A percentile compares a stretch with the other conserved stretches of the same genome.
Evolutionary conservation across 331 rosid genomes (phyloP).

Genomic region (Dryas integrifolia): DNA sequence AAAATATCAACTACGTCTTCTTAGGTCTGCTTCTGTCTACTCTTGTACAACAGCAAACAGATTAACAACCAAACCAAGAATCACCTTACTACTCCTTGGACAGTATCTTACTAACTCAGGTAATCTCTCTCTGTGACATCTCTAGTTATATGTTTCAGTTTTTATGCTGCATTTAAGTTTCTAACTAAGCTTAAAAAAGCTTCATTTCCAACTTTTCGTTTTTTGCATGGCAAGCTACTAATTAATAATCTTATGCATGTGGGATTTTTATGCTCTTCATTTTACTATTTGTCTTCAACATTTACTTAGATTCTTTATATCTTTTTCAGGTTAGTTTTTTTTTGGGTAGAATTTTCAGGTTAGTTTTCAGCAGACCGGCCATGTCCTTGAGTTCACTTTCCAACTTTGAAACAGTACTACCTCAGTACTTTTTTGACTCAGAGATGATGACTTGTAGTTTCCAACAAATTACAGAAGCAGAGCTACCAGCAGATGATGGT

Average conservation of each 20-base stretch:
- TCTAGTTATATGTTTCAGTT: background rate
- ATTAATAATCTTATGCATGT: background rate
- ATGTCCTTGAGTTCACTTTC: slow-evolving; percentile 6
- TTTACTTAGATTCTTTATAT: background rate
- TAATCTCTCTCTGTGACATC: background rate
- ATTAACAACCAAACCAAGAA: too few species aligned
- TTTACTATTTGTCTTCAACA: background rate
- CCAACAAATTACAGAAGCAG: slow-evolving; percentile 14
- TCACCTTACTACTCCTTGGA: too few species aligned
- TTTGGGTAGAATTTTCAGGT: background rate
- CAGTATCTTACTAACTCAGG: too few species aligned
- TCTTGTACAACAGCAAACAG: background rate
- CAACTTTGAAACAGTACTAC: background rate
- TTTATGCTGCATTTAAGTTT: too few species aligned
- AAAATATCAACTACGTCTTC: background rate
- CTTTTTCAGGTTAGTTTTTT: background rate
- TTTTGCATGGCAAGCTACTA: background rate
- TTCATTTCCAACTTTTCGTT: background rate
- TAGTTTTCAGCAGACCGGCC: background rate
- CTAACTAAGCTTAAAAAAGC: background rate
- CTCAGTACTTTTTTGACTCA: background rate
- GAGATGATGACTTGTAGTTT: slow-evolving; percentile 4
- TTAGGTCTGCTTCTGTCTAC: slow-evolving; percentile 7
- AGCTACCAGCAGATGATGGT: slow-evolving; percentile 3
- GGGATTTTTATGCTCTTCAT: background rate